Evolutionary conservation across 129 eudicot species (phyloP), one percentile per base, ranked within the genome.

Genomic region (Saussurea involucrata): DNA sequence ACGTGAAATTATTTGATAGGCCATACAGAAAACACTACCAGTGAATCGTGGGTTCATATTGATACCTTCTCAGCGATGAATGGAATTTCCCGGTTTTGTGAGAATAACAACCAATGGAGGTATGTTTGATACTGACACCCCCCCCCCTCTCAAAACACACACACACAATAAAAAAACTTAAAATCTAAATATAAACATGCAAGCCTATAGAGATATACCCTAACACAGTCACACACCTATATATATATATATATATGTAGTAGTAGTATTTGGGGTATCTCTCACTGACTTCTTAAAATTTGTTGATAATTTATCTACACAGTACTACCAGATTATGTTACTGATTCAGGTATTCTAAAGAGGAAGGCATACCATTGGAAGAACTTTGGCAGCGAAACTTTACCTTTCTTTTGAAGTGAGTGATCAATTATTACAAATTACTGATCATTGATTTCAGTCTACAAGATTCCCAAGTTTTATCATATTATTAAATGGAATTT

Each of bases 1-100:
- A 28, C 4, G 1, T 71, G 24, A 49, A 8, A 28, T 67, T 55
- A 53, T 21, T 24, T 74, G 18, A 75, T 87, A 94, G 97, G 92
- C 11, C 70, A 76, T 69, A 61, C 76, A 21, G 61, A 82, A 20
- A 87, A 85, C 75, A 85, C 85, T 74, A 83, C 86, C 37, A 72
- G 53, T 75, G 95, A 92, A 72, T 32, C 79, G 2, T 82, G 79
- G 85, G 94, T 92, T 79, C 99, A 95, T 71, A 84, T 95, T 18
- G 99, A 95, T 76, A 83, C 96, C 60, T 92, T 83, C 73, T 86
- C 97, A 73, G 99, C 99, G 72, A 95, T 95, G 91, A 95, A 95
- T 81, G 99, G 99, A 63, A 87, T 95, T 68, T 92, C 97, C 34
- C 85, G 99, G 68, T 95, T 95, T 77, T 90, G 97, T 89, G 97